Evolutionary conservation across 306 rosid species (phyloP), one percentile per base, ranked within the genome.

Genomic region (Inga laurina): DNA sequence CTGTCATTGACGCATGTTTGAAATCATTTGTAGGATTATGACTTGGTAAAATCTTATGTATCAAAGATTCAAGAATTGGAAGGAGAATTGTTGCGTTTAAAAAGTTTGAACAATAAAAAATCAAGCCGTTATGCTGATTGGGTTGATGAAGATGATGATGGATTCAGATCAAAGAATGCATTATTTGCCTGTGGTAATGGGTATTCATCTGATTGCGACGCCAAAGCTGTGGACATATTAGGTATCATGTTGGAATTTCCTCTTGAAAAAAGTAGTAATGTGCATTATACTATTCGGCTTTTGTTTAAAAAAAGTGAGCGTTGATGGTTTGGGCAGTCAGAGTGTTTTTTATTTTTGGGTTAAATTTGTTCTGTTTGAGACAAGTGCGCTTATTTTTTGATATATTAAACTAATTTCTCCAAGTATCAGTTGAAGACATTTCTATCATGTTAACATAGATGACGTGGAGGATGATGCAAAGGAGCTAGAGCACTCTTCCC

Each of bases 401-500:
- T 37, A 34, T 32, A 62, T 41, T 59, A 46, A 78, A 44, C 70
- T 76, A 76, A 75, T 82, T 78, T 59, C 39, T 83, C 72, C 62
- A 56, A 59, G 43, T 74, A 10, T 14, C 16, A 27, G 73, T 62
- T 49, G 1, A 5, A 66, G 72, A 76, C 49, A 21, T 74, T 64
- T 78, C 10, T 73, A 52, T 72, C 19, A 68, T 69, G 48, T 48
- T 70, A 75, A 51, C 85, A 90, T 80, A 94, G 98, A 90, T 80
- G 97, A 84, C 54, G 67, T 85, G 74, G 97, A 84, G 82, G 93
- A 87, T 84, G 89, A 85, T 9, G 97, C 91, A 80, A 97, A 97
- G 90, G 99, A 94, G 85, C 86, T 86, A 84, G 98, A 97, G 61
- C 97, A 94, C 86, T 97, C 95, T 83, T 90, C 98, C 86, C 87